phyloP scores from a whole-genome alignment of 2,329 filamentous ascomycete species.

The Bipolaris zeicola region DNA sequence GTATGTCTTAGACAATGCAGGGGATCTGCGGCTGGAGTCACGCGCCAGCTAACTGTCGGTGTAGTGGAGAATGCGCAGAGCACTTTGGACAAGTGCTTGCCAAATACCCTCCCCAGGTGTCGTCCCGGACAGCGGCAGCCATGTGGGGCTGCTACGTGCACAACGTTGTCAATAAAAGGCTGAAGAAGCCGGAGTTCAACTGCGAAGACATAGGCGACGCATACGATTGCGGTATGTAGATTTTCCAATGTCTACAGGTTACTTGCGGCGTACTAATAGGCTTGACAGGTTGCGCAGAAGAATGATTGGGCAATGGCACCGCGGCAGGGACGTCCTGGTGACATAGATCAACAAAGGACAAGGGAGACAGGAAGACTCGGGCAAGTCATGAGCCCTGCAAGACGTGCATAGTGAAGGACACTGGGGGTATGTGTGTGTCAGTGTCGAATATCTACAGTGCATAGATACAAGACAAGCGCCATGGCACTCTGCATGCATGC shows the following conservation, averaged over 20 bases:
- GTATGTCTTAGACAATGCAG: slow-evolving; percentile 45
- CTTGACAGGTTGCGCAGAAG: slow-evolving; percentile 1
- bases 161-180: slow-evolving; percentile 68
- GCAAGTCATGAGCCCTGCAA: slow-evolving; percentile 14
- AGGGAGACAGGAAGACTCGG: slow-evolving; percentile 16
- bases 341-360: slow-evolving; percentile 13
- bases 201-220: slow-evolving; percentile 69
- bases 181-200: slow-evolving; percentile 66
- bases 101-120: slow-evolving; percentile 68
- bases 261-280: background rate
- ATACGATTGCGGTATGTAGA: slow-evolving; percentile 61
- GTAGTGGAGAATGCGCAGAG: slow-evolving; percentile 67
- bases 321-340: slow-evolving; percentile 22
- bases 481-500: slow-evolving; percentile 11
- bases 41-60: slow-evolving; percentile 32
- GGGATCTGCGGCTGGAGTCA: slow-evolving; percentile 23
- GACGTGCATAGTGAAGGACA: slow-evolving; percentile 10
- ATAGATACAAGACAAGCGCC: slow-evolving; percentile 1
- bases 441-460: slow-evolving; percentile 6
- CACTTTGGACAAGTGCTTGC: slow-evolving; percentile 67
- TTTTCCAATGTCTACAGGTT: background rate
- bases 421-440: background rate
- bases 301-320: slow-evolving; percentile 18
- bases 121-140: slow-evolving; percentile 65
- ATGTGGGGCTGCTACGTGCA: slow-evolving; percentile 71